Evolutionary conservation across 257 asterid genomes (phyloP).

Genomic region (Asclepias syriaca): DNA sequence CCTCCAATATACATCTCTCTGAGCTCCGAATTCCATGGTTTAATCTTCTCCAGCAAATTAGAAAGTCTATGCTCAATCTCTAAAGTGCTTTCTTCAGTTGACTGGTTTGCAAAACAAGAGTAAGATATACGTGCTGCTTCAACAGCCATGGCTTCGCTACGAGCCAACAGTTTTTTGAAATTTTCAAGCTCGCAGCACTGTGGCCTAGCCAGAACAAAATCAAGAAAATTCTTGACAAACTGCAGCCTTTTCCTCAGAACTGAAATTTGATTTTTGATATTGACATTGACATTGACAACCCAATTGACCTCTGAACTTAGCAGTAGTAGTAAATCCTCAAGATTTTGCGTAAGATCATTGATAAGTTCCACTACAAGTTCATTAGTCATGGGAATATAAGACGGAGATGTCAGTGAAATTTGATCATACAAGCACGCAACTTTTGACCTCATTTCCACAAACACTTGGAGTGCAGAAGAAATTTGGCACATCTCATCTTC

Average conservation of each 20-base stretch:
- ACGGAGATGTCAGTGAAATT: not conserved
- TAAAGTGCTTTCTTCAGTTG: too few species aligned
- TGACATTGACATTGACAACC: not conserved
- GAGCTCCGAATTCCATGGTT: too few species aligned
- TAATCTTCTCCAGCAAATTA: too few species aligned
- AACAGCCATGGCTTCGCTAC: not conserved
- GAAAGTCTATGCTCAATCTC: too few species aligned
- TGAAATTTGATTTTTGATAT: not conserved
- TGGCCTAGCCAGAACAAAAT: not conserved
- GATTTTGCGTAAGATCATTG: not conserved
- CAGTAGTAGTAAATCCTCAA: not conserved
- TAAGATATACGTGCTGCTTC: slow-evolving; percentile 3
- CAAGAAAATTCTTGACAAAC: not conserved
- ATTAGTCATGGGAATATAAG: slow-evolving; percentile 4
- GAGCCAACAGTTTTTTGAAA: not conserved
- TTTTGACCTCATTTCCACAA: too few species aligned
- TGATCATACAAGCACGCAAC: not conserved
- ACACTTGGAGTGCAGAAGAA: too few species aligned
- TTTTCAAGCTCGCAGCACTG: not conserved
- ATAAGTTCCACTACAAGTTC: not conserved
- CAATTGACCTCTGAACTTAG: not conserved
- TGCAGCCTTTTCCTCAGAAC: not conserved
- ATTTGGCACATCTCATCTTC: too few species aligned
- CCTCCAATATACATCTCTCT: too few species aligned
- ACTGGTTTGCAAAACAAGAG: too few species aligned